Percentiles rank a stretch among this genome's conserved stretches.
phyloP scores from a whole-genome alignment of 768 basidiomycete species.

The Trichaptum fuscoviolaceum region DNA sequence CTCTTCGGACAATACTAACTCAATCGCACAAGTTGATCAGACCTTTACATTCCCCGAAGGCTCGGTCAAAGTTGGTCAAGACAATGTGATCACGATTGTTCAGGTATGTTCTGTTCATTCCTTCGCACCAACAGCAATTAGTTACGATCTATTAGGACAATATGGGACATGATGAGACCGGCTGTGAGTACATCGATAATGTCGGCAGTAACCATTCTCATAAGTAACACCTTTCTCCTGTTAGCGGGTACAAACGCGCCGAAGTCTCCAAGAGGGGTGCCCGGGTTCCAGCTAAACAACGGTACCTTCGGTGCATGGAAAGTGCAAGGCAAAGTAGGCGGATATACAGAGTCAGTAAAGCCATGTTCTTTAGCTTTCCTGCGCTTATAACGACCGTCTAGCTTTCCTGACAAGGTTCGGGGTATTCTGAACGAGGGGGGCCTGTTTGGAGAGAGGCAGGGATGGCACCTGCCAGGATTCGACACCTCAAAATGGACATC shows the following conservation, averaged over 20 bases:
- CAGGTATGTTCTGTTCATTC: conserved; percentile 39
- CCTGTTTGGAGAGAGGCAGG: conserved; percentile 60
- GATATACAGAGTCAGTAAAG: conserved; percentile 50
- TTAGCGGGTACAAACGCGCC: conserved; percentile 44
- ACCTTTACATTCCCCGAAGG: conserved; percentile 57
- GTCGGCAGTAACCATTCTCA: background rate
- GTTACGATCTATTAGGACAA: conserved; percentile 47
- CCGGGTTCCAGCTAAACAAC: conserved; percentile 64
- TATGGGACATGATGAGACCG: conserved; percentile 69
- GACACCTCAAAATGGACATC: conserved; percentile 51
- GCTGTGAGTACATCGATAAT: conserved; percentile 27
- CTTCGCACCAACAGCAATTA: background rate
- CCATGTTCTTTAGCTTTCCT: background rate
- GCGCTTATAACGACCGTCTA: conserved; percentile 22
- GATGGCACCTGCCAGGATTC: conserved; percentile 75
- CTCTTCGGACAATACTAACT: conserved; percentile 59
- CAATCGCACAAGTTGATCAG: conserved; percentile 63
- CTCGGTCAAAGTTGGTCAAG: conserved; percentile 43
- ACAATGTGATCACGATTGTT: conserved; percentile 75
- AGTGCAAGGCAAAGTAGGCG: conserved; percentile 74
- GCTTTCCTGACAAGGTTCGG: conserved; percentile 69
- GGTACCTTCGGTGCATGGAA: conserved; percentile 59
- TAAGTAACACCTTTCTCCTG: background rate
- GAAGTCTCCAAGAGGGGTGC: conserved; percentile 73
- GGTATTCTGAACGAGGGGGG: conserved; percentile 72